Conservation (phyloP, 2,329 filamentous ascomycete species). For the Fusarium sp. region DNA sequence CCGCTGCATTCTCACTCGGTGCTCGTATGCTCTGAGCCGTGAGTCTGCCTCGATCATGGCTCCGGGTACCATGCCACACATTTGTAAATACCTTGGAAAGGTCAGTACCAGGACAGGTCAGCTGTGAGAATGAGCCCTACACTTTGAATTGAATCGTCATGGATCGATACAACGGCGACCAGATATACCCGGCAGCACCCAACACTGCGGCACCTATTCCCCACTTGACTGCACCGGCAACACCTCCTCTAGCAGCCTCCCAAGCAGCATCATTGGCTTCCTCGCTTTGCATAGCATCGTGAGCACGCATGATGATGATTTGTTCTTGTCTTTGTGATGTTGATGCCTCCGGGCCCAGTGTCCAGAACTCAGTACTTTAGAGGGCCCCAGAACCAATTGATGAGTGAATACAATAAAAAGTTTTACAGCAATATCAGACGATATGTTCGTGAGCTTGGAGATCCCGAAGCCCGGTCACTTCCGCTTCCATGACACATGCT, state of each 20-base stretch:
- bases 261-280: constrained; percentile 76
- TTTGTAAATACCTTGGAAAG: constrained; percentile 74
- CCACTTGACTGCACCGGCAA: constrained; percentile 76
- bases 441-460: constrained; percentile 19
- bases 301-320: constrained; percentile 33
- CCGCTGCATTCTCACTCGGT: constrained; percentile 70
- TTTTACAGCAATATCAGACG: constrained; percentile 19
- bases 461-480: constrained; percentile 22
- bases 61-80: constrained; percentile 86
- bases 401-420: background rate
- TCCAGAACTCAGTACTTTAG: background rate
- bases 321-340: background rate
- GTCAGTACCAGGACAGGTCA: background rate
- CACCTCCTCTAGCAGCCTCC: constrained; percentile 75
- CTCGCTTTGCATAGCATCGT: constrained; percentile 67
- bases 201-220: constrained; percentile 71
- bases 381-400: background rate
- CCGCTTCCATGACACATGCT: constrained; percentile 34
- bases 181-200: constrained; percentile 68
- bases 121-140: constrained; percentile 56
- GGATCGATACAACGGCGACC: constrained; percentile 77
- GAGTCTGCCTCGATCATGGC: constrained; percentile 80
- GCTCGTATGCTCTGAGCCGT: constrained; percentile 73
- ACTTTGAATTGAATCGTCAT: constrained; percentile 81
- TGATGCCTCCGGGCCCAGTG: background rate